Percentiles rank a stretch among this genome's conserved stretches.
phyloP scores from a whole-genome alignment of 805 yeast species.

The Torulaspora indica region DNA sequence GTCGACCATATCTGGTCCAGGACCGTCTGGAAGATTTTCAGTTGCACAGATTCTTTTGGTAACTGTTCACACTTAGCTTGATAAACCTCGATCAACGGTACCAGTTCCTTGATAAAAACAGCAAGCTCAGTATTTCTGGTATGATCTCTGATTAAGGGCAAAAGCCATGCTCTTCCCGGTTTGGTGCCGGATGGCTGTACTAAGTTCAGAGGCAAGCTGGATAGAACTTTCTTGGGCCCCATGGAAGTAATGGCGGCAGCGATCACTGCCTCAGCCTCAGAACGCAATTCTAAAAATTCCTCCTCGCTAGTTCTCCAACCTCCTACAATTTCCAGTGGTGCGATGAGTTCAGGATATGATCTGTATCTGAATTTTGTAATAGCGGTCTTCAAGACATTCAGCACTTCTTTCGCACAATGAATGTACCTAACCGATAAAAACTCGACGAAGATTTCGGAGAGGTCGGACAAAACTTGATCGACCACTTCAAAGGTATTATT shows the following conservation, averaged over 20 bases:
- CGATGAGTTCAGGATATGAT: conserved; percentile 64
- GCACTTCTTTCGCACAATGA: conserved; percentile 67
- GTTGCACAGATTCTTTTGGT: conserved; percentile 57
- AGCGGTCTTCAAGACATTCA: conserved; percentile 60
- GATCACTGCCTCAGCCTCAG: conserved; percentile 75
- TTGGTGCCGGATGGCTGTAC: conserved; percentile 46
- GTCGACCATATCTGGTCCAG: conserved; percentile 90
- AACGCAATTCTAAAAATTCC: conserved; percentile 51
- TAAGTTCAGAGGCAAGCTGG: conserved; percentile 74
- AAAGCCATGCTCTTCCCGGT: conserved; percentile 92
- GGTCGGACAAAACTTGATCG: conserved; percentile 47
- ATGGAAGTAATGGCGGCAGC: conserved; percentile 71
- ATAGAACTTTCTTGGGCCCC: conserved; percentile 82
- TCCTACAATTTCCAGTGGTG: conserved; percentile 68
- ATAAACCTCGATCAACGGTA: conserved; percentile 61
- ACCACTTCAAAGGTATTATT: conserved; percentile 50
- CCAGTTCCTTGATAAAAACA: conserved; percentile 56
- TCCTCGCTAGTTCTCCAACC: conserved; percentile 79
- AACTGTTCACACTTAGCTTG: conserved; percentile 43
- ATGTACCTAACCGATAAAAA: conserved; percentile 70
- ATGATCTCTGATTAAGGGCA: conserved; percentile 86
- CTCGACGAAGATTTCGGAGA: conserved; percentile 54
- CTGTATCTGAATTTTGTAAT: conserved; percentile 60
- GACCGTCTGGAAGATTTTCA: conserved; percentile 76
- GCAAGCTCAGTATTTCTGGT: conserved; percentile 65